Conservation (phyloP, 495 filamentous ascomycete genomes). For the Aspergillus campestris region DNA sequence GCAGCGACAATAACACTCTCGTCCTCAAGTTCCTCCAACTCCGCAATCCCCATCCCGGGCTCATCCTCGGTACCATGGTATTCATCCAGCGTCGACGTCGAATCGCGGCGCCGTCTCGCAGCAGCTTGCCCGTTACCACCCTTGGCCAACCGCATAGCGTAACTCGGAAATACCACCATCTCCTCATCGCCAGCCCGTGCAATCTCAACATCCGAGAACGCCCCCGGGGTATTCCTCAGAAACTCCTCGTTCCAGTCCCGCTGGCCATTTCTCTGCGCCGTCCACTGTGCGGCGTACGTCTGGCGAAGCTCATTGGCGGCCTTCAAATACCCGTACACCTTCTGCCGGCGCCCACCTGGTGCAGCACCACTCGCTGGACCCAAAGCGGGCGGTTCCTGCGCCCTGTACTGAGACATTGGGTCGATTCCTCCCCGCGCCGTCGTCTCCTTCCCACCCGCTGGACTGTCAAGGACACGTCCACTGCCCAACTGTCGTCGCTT, state of each 20-base stretch:
- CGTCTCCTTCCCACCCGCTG: conserved; percentile 11
- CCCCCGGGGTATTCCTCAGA: conserved; percentile 55
- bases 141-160: conserved; percentile 57
- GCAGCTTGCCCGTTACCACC: conserved; percentile 5
- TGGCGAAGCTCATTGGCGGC: conserved; percentile 89
- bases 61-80: conserved; percentile 24
- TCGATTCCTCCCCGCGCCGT: background rate
- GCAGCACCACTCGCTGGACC: conserved; percentile 21
- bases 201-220: conserved; percentile 76
- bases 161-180: conserved; percentile 90
- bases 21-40: conserved; percentile 63
- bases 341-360: conserved; percentile 62
- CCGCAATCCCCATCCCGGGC: conserved; percentile 32
- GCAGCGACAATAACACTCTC: conserved; percentile 77
- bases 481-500: conserved; percentile 31
- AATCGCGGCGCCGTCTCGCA: conserved; percentile 16
- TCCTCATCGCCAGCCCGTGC: conserved; percentile 75
- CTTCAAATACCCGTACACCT: conserved; percentile 74
- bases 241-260: conserved; percentile 45
- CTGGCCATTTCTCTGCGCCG: conserved; percentile 40
- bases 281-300: conserved; percentile 56
- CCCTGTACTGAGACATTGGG: conserved; percentile 34
- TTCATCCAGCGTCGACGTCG: conserved; percentile 31
- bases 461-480: background rate
- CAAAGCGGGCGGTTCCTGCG: conserved; percentile 20